Base-by-base conservation (phyloP, 2,329 filamentous ascomycete genomes). In the Aphanocladium album region DNA sequence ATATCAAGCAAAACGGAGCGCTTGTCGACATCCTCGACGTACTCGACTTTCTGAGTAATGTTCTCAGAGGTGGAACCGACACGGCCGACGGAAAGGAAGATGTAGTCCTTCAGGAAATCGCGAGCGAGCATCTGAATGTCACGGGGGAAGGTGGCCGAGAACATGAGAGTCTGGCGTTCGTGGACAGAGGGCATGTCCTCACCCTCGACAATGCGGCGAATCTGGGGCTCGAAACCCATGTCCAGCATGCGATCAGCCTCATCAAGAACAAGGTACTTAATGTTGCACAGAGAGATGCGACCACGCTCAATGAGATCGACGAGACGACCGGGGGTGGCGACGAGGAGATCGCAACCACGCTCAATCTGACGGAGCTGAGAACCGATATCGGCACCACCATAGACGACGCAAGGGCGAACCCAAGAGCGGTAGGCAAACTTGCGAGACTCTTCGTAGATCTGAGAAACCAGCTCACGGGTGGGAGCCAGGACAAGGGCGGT, bases 141-240 rank as follows among this genome's bases (percentile, higher is more conserved):
- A 69, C 93, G 91, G 63, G 95, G 95, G 86, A 99, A 99, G 64
- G 95, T 99, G 76, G 95, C 95, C 45, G 95, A 99, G 77, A 99
- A 99, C 95, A 99, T 99, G 82, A 99, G 93, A 60, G 95, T 99
- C 80, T 99, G 95, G 72, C 95, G 93, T 69, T 84, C 81, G 67
- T 87, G 80, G 63, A 93, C 90, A 57, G 78, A 77, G 61, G 95
- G 95, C 95, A 99, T 99, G 71, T 99, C 95, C 80, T 98, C 95
- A 63, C 92, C 92, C 79, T 98, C 93, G 50, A 99, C 95, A 71
- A 99, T 98, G 71, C 93, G 90, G 72, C 95, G 93, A 74, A 99
- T 99, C 81, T 99, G 95, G 71, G 95, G 95, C 83, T 99, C 95
- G 84, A 99, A 99, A 95, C 95, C 95, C 95, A 99, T 99, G 85